Base-by-base conservation (phyloP, 225 moss, liverwort and hornwort genomes). In the Sphagnum tenellum region DNA sequence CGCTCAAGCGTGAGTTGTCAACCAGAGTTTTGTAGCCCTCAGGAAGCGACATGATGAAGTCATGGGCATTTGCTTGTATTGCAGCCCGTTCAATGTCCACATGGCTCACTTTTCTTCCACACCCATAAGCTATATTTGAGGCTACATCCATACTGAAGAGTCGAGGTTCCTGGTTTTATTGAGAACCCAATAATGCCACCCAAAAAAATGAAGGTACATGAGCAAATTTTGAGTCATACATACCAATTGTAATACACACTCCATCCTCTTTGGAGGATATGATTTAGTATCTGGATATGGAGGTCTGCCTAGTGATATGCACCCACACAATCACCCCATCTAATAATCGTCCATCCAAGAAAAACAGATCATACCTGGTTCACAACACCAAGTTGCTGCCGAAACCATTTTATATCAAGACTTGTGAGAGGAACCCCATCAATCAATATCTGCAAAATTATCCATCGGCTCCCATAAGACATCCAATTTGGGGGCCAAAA, bases 81-180 rank as follows among this genome's bases (percentile, higher is more conserved):
- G 98, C 93, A 44, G 89, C 90, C 64, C 58, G 73, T 68, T 98
- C 93, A 62, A 98, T 86, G 59, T 90, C 98, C 55, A 49, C 50
- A 55, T 79, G 80, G 56, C 62, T 78, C 56, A 81, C 82, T 60
- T 64, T 77, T 45, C 56, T 66, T 10, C 60, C 76, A 55, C 87
- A 87, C 48, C 93, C 93, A 51, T 98, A 98, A 11, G 93, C 82
- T 64, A 98, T 93, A 74, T 98, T 98, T 68, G 90, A 89, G 46
- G 90, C 90, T 70, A 98, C 83, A 66, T 93, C 98, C 98, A 81
- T 98, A 82, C 90, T 93, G 72, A 98, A 98, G 50, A 98, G 87
- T 56, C 93, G 93, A 75, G 93, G 98, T 66, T 98, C 98, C 96
- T 96, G 81, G 55, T 69, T 59, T 49, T n/a, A 71, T 52, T 29